A percentile compares a stretch with the other conserved stretches of the same genome.
phyloP scores from a whole-genome alignment of 768 basidiomycete genomes.

The Ephemerocybe angulata region DNA sequence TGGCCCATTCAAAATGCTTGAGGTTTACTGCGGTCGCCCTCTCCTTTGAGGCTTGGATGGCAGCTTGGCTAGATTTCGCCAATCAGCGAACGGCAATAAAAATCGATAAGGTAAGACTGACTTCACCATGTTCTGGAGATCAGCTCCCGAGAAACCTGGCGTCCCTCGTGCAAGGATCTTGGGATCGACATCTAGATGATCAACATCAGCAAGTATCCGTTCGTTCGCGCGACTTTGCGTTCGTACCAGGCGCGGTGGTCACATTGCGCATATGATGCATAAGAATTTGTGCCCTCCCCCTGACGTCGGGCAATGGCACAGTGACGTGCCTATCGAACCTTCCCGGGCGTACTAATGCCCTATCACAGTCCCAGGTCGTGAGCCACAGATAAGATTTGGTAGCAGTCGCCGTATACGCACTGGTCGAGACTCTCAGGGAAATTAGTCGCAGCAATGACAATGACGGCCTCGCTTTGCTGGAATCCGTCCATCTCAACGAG shows the following conservation, averaged over 20 bases:
- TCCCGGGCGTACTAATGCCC: slow-evolving; percentile 92
- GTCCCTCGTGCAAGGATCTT: slow-evolving; percentile 90
- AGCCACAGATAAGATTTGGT: neutral
- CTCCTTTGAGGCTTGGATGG: slow-evolving; percentile 91
- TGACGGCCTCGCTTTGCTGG: slow-evolving; percentile 87
- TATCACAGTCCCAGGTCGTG: slow-evolving; percentile 24
- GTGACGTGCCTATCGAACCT: slow-evolving; percentile 93
- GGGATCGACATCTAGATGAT: slow-evolving; percentile 66
- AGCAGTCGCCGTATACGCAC: slow-evolving; percentile 40
- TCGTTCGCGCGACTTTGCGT: neutral
- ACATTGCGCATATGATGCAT: slow-evolving; percentile 88
- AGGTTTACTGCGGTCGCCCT: slow-evolving; percentile 65
- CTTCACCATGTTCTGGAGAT: slow-evolving; percentile 97
- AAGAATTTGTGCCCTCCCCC: slow-evolving; percentile 90
- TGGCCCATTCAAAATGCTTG: slow-evolving; percentile 97
- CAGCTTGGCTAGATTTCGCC: slow-evolving; percentile 61
- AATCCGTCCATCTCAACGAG: slow-evolving; percentile 98
- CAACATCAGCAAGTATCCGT: slow-evolving; percentile 7
- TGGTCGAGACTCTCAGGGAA: slow-evolving; percentile 92
- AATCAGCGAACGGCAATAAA: slow-evolving; percentile 9
- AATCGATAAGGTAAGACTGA: slow-evolving; percentile 30
- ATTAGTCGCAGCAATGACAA: slow-evolving; percentile 97
- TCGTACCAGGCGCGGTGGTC: slow-evolving; percentile 52
- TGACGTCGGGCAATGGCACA: slow-evolving; percentile 92
- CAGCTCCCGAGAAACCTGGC: slow-evolving; percentile 94